A percentile compares a stretch with the other conserved stretches of the same genome.
These are phyloP conservation scores for Hyparrhenia diplandra DNA, from an alignment of 176 grass and related monocot species.

Conservation along the genomic window DNA sequence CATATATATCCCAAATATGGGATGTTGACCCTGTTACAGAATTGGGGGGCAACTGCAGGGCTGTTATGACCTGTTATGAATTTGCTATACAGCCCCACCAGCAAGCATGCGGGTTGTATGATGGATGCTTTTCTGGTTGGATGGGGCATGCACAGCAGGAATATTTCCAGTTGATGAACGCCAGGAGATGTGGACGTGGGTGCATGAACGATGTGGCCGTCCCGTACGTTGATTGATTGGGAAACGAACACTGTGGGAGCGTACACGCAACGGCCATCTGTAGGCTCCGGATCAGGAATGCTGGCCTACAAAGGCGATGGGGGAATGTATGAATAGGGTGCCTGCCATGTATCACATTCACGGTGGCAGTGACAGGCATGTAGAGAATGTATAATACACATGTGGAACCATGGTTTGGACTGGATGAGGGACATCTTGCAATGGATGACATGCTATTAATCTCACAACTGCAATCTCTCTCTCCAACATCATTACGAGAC, in stretches of 20 bases:
- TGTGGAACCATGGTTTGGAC: not conserved
- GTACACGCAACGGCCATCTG: not conserved
- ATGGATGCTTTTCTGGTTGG: no score
- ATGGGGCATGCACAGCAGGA: no score
- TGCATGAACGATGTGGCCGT: not conserved
- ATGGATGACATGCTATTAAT: not conserved
- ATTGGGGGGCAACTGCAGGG: not conserved
- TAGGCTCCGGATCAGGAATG: not conserved
- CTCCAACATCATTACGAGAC: no score
- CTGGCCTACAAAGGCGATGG: not conserved
- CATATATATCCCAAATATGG: not conserved
- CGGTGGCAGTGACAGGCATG: not conserved
- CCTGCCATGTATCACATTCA: not conserved
- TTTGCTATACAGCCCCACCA: not conserved
- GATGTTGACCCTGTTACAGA: not conserved
- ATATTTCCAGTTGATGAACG: no score
- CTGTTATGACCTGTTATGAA: not conserved
- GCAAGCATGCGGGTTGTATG: no score
- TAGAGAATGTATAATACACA: not conserved
- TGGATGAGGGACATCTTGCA: not conserved
- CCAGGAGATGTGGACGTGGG: no score
- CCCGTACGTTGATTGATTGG: not conserved
- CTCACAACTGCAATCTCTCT: no score
- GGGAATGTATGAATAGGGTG: not conserved
- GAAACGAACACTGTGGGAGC: not conserved